Evolutionary conservation across 2,329 filamentous ascomycete species (phyloP).

Genomic region (Myriosclerotinia duriaeana): DNA sequence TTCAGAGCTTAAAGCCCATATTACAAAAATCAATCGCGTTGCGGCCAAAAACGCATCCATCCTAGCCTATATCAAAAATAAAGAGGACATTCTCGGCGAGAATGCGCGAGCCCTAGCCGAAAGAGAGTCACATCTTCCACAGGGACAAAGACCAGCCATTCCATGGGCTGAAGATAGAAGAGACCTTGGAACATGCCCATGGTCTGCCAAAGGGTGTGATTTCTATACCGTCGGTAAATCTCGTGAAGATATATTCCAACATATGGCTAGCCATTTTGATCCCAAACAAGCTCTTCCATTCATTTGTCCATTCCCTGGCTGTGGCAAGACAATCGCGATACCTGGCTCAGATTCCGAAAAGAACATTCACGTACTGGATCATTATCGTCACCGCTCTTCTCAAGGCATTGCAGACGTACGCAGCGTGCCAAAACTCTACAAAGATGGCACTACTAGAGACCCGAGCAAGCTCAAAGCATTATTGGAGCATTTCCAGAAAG

Average conservation of each 20-base stretch:
- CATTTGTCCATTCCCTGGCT: constrained; percentile 3
- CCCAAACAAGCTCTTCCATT: background rate
- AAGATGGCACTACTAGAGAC: background rate
- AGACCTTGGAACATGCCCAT: background rate
- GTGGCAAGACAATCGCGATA: background rate
- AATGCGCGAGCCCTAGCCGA: constrained; percentile 2
- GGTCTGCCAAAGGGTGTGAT: background rate
- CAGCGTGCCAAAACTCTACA: background rate
- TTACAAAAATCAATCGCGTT: constrained; percentile 3
- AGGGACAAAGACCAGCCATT: background rate
- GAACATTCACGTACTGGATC: background rate
- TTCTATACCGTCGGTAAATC: background rate
- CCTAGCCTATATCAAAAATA: background rate
- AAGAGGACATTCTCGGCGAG: background rate
- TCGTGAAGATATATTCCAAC: background rate
- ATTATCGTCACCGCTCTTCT: constrained; percentile 13
- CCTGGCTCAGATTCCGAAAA: background rate
- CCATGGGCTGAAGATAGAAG: constrained; percentile 3
- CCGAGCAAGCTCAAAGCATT: background rate
- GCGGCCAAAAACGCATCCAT: constrained; percentile 18
- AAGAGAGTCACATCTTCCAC: constrained; percentile 5
- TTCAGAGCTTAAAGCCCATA: constrained; percentile 12
- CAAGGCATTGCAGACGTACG: constrained; percentile 1
- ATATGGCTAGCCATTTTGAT: constrained; percentile 2
- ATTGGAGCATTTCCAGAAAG: constrained; percentile 4